Conservation (phyloP, 2,329 filamentous ascomycete genomes). For the Rhinocladiella similis region DNA sequence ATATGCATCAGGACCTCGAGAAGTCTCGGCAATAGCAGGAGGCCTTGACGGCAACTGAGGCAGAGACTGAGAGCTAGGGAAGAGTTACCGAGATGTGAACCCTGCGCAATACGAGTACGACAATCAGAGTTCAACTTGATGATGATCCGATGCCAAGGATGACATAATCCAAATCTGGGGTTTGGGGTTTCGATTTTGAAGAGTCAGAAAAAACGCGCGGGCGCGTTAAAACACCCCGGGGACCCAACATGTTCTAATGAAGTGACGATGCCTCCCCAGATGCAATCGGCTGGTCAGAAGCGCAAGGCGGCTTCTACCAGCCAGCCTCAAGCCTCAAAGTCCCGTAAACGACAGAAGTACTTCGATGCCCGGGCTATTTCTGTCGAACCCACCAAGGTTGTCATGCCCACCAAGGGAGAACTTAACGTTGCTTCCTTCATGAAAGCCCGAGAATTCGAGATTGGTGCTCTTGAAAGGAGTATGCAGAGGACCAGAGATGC, state of each 20-base stretch:
- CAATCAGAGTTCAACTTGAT: neutral
- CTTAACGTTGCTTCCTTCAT: constrained; percentile 84
- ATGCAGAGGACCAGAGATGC: constrained; percentile 72
- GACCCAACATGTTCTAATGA: neutral
- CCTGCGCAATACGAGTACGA: too few relatives aligned
- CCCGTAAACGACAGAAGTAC: constrained; percentile 41
- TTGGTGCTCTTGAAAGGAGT: constrained; percentile 77
- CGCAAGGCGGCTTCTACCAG: constrained; percentile 22
- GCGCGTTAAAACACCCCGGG: neutral
- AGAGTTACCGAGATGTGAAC: too few relatives aligned
- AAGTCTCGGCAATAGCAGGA: too few relatives aligned
- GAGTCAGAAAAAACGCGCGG: neutral
- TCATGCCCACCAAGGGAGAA: constrained; percentile 65
- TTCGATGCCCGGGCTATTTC: constrained; percentile 49
- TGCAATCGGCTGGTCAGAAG: constrained; percentile 22
- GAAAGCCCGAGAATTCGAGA: constrained; percentile 83
- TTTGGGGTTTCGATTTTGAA: neutral
- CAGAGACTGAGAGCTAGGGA: too few relatives aligned
- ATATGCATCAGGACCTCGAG: too few relatives aligned
- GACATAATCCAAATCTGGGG: neutral
- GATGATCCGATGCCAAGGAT: neutral
- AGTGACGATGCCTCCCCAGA: constrained; percentile 7
- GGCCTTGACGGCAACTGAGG: too few relatives aligned
- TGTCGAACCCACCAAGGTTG: constrained; percentile 44
- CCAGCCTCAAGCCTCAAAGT: constrained; percentile 13